Conservation (phyloP, 371 early-diverging fungal species). For the Smittium culicis region DNA sequence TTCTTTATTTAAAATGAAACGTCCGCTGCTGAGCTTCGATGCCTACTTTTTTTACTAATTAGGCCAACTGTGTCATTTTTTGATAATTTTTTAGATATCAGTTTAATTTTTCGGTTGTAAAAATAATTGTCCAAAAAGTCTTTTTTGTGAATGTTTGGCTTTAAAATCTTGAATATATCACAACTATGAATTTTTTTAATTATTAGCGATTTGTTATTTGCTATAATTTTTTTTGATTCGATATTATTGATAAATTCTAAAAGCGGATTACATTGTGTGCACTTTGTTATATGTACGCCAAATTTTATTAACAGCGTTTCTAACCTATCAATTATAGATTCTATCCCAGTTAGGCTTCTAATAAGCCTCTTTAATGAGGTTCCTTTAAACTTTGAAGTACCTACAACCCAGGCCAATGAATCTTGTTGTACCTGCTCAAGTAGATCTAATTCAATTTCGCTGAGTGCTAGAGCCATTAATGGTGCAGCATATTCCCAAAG, state of each 20-base stretch:
- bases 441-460: not conserved
- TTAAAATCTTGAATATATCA: not conserved
- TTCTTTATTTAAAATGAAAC: constrained; percentile 3
- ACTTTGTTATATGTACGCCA: not conserved
- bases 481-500: constrained; percentile 11
- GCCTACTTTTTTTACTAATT: not conserved
- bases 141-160: not conserved
- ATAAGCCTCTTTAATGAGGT: not conserved
- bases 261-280: not conserved
- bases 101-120: not conserved
- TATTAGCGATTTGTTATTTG: not conserved
- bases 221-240: not conserved
- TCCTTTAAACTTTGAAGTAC: not conserved
- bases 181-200: not conserved
- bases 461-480: not conserved
- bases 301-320: constrained; percentile 1
- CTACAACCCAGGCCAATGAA: constrained; percentile 2
- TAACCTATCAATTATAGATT: not conserved
- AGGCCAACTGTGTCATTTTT: not conserved
- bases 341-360: not conserved
- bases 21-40: not conserved
- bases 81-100: not conserved
- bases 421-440: not conserved
- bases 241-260: not conserved
- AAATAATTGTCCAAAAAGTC: not conserved